Base-by-base conservation (phyloP, 371 early-diverging fungal species). In the Mucor lusitanicus region DNA sequence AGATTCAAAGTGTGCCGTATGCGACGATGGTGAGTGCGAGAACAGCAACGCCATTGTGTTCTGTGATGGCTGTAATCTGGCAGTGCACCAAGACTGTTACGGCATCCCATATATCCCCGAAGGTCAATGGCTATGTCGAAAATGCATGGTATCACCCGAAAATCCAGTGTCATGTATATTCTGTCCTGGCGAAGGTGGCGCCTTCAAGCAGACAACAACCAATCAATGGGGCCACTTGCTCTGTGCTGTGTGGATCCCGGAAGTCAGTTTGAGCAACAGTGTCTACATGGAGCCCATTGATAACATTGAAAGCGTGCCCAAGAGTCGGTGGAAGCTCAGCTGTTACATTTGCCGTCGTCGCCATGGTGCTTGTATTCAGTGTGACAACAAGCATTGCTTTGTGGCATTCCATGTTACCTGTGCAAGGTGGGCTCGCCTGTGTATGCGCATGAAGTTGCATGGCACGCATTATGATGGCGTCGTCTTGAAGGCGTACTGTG, bases 41-140 rank as follows among this genome's bases (percentile, higher is more conserved):
- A 98, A 97, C 74, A 91, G 93, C 71, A 99, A 99, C 76, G 97
- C 96, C 0, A 98, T 99, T 63, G 99, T 99, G 2, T 99, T 97
- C 73, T 99, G 99, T 82, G 99, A 99, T 80, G 98, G 99, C 0
- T 99, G 99, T 79, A 97, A 99, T 76, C 72, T 99, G 39, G 98
- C 98, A 6, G 99, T 99, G 4, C 99, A 99, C 82, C 99, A 99
- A 85, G 98, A 97, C 73, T 99, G 99, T 76, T 99, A 99, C 77
- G 99, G 99, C n/a, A 92, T 99, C 25, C 99, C 99, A 6, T 97
- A 93, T 75, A 98, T 99, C 58, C 99, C 99, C 25, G 99, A 99
- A 78, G 99, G 99, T 12, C 97, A 95, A 76, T 99, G 99, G 99
- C 86, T 99, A 9, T 99, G 99, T 77, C 89, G 98, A 25, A 95